Evolutionary conservation across 305 asterid species (phyloP), one percentile per base, ranked within the genome.

Genomic region (Solanum hybrid): DNA sequence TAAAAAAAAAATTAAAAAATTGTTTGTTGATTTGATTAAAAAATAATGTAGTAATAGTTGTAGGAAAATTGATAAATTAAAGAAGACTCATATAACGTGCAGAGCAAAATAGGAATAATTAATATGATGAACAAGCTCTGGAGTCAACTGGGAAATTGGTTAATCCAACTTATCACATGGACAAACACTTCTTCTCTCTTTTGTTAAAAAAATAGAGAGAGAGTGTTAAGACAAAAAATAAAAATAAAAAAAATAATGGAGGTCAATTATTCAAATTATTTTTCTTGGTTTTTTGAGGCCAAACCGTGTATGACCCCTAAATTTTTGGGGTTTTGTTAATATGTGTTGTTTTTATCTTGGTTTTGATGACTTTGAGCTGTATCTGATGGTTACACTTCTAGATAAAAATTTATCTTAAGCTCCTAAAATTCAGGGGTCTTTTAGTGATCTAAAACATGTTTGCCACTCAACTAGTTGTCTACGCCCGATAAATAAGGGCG

Each of bases 181-280:
- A 94, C 93, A 90, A 79, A 51, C 87, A 89, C 88, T 93, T 91
- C 94, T 87, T 91, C 96, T 90, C 96, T 91, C 95, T 85, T 89
- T 92, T 91, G 91, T 91, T 91, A 90, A 90, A 94, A 91, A 91
- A 89, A 87, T 93, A 92, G 95, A 92, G 95, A 94, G 92, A 88
- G 93, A 64, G 91, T 89, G 93, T 19, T 34, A 10, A 78, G 0
- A 78, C 29, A 34, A 35, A 34, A 34, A 27, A n/a, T n/a, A 15
- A 15, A 76, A 15, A 51, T 96, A 51, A 5, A 0, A 6, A 96
- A 88, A 14, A 85, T 37, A 31, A 51, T 51, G 87, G 76, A 85
- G 87, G 76, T 86, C 89, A 75, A 89, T 27, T 45, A 32, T 37
- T 85, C 78, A 80, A 89, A 66, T 72, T 73, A 60, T n/a, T 87